Conservation (phyloP, 2,329 filamentous ascomycete genomes). For the Cladosporium oxysporum region DNA sequence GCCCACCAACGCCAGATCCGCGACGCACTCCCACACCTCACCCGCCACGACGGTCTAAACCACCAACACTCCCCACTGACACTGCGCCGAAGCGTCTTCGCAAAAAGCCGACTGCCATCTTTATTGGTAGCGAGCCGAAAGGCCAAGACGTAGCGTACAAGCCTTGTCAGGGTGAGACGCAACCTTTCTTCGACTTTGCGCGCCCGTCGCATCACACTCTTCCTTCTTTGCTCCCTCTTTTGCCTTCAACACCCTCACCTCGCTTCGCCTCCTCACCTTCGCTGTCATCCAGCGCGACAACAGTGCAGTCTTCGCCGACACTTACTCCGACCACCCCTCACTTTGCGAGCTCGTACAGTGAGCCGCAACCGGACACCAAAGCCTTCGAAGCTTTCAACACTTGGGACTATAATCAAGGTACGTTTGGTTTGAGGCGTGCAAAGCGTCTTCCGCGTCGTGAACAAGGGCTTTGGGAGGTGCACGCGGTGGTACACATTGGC, state of each 20-base stretch:
- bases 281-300: slow-evolving; percentile 29
- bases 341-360: slow-evolving; percentile 18
- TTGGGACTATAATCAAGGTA: slow-evolving; percentile 28
- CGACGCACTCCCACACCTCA: slow-evolving; percentile 19
- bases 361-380: slow-evolving; percentile 24
- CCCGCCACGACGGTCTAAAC: neutral
- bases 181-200: neutral
- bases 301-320: slow-evolving; percentile 30
- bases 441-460: slow-evolving; percentile 34
- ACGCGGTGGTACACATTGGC: slow-evolving; percentile 32
- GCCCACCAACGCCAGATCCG: slow-evolving; percentile 19
- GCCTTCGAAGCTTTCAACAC: neutral
- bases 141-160: neutral
- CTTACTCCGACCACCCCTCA: slow-evolving; percentile 24
- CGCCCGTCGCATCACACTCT: slow-evolving; percentile 3
- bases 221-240: slow-evolving; percentile 15
- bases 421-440: slow-evolving; percentile 32
- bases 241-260: slow-evolving; percentile 25
- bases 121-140: slow-evolving; percentile 1
- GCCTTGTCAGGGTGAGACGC: neutral
- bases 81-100: slow-evolving; percentile 5
- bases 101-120: slow-evolving; percentile 19
- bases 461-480: slow-evolving; percentile 34
- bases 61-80: neutral
- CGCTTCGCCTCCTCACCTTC: slow-evolving; percentile 28